These are phyloP conservation scores for Calonectria leucothoes DNA, from an alignment of 2,329 filamentous ascomycete genomes.

Conservation along the genomic window DNA sequence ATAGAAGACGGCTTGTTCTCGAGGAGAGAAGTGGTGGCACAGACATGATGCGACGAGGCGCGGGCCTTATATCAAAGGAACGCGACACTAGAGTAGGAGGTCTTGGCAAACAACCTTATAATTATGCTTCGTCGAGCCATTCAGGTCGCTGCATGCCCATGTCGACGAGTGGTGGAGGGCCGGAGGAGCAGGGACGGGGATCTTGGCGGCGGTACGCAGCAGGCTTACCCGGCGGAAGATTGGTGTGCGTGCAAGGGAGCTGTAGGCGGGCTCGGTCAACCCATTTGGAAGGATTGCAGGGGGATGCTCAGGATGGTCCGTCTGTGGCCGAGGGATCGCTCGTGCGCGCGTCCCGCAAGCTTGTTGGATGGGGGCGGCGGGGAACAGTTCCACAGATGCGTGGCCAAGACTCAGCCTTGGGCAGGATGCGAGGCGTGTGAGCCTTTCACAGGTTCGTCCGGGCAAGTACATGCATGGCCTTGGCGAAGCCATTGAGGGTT, in stretches of 20 bases:
- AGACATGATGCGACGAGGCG: conserved; percentile 6
- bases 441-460: not conserved
- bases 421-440: not conserved
- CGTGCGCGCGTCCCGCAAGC: conserved; percentile 17
- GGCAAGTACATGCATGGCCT: not conserved
- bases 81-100: not conserved
- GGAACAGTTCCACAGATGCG: not conserved
- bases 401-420: not conserved
- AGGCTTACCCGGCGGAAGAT: not conserved
- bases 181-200: not conserved
- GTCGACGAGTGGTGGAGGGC: not conserved
- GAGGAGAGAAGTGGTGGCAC: not conserved
- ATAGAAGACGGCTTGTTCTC: conserved; percentile 16
- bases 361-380: conserved; percentile 11
- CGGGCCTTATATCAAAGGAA: conserved; percentile 37
- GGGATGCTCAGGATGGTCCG: not conserved
- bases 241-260: conserved; percentile 2
- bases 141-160: not conserved
- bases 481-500: not conserved
- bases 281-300: conserved; percentile 21
- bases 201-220: conserved; percentile 2
- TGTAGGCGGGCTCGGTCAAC: conserved; percentile 24
- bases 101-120: conserved; percentile 44
- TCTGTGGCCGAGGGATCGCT: not conserved
- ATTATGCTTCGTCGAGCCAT: conserved; percentile 38